Evolutionary conservation across 2,329 filamentous ascomycete genomes (phyloP), one percentile per base, ranked within the genome.

Genomic region (Aspergillus sp.): DNA sequence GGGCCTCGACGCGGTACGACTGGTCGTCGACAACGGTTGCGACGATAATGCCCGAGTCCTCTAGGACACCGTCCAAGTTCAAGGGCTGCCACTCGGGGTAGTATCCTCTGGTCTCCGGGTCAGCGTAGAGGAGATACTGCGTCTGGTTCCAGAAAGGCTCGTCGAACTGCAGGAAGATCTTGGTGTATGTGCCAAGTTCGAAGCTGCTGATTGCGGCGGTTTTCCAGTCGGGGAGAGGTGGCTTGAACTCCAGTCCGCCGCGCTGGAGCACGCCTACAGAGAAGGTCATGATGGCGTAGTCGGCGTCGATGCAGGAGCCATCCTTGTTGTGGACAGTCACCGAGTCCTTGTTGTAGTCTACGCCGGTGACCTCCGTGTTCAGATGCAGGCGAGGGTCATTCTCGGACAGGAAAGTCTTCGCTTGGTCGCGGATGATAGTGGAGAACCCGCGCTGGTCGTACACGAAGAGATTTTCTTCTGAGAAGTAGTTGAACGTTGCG

Each of bases 171-270:
- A 88, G 75, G 72, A 89, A 89, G 59, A 89, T 83, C 68, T 90
- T 90, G 50, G 86, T 89, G 72, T 89, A 90, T 0, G 86, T 89
- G 4, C 84, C 87, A 82, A 90, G 89, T 55, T 80, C 76, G 68
- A 89, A 89, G 39, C 81, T 83, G 3, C 83, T 79, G 51, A 90
- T 87, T 0, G 85, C 82, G 3, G 79, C 79, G 15, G 81, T 75
- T 70, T 90, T 90, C 87, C 86, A 89, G 5, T 72, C 70, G 0
- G 87, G 87, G 0, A 90, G 75, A 6, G 74, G 65, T 0, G 87
- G 87, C 7, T 76, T 69, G 66, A 89, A 90, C 0, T 73, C 70
- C 3, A 89, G 80, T 0, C 75, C 79, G 3, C 85, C 79, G 56
- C 85, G 82, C 67, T 89, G 87, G 0, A 90, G 74, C 0, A 90